These are phyloP conservation scores for Starmerella bombi DNA, from an alignment of 805 yeast species.

Conservation along the genomic window DNA sequence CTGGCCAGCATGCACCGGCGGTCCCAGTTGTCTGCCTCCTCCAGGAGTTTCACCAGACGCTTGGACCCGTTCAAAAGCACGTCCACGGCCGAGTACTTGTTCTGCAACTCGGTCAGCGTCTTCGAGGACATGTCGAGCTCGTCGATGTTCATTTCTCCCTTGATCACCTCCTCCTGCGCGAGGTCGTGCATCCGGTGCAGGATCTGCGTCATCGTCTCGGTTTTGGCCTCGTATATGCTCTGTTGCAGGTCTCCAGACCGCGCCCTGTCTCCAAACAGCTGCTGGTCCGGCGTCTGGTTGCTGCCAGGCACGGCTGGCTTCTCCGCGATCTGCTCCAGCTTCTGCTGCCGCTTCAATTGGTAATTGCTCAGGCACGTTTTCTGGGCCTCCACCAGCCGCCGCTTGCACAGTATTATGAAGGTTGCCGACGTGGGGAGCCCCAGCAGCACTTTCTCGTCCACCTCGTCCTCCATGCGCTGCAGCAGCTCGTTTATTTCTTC, in stretches of 20 bases:
- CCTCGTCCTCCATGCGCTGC: constrained; percentile 11
- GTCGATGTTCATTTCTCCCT: constrained; percentile 28
- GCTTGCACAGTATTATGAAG: constrained; percentile 9
- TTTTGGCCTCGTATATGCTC: constrained; percentile 13
- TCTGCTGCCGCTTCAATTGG: neutral
- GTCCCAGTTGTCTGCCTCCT: constrained; percentile 32
- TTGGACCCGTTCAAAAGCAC: constrained; percentile 28
- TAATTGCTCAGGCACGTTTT: constrained; percentile 6
- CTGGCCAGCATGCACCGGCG: constrained; percentile 28
- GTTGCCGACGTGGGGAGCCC: neutral
- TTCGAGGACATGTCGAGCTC: constrained; percentile 30
- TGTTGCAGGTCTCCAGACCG: neutral
- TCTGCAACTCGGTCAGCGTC: constrained; percentile 25
- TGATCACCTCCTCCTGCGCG: constrained; percentile 31
- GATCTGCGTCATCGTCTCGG: constrained; percentile 24
- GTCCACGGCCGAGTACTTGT: constrained; percentile 30
- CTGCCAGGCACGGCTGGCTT: too few relatives aligned
- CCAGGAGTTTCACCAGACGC: constrained; percentile 28
- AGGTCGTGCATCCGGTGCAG: constrained; percentile 26
- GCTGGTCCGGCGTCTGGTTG: neutral
- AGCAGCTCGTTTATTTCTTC: constrained; percentile 8
- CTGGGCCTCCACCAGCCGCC: constrained; percentile 21
- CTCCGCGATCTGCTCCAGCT: neutral
- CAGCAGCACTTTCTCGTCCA: constrained; percentile 9
- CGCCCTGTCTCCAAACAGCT: neutral